Base-by-base conservation (phyloP, 352 stramenopile species). In the Globisporangium irregulare region DNA sequence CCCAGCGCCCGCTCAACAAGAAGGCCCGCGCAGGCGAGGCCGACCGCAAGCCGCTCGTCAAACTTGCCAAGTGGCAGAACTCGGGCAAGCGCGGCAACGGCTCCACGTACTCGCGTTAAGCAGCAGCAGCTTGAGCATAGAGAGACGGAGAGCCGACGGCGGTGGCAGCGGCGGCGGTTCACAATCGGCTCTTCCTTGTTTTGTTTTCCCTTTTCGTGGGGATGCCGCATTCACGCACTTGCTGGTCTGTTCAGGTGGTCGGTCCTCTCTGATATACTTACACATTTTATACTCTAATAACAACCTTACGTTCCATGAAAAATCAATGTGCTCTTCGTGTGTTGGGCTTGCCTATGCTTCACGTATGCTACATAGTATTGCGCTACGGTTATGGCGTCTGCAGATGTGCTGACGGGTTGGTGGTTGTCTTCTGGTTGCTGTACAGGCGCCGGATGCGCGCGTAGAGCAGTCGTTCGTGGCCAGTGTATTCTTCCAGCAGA, bases 41-140 rank as follows among this genome's bases (percentile, higher is more conserved):
- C 59, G 89, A 97, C 77, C 83, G 89, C 59, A 84, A 89, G 79
- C 74, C 87, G 58, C 70, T 81, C 55, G 81, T 89, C 56, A 97
- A 97, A 78, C 77, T 97, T 29, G 86, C 87, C 73, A 94, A 94
- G 77, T 95, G 88, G 87, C 86, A 93, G 72, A 94, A 94, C 77
- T 87, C 87, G 68, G 89, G 89, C 84, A 97, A 97, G 81, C 86
- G 86, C 75, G 82, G 84, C 73, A 82, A 85, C 63, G 89, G 89
- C 76, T 86, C 67, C 54, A 91, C 82, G 67, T 63, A 81, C 57
- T 94, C 82, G 66, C 87, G 89, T 90, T 97, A 94, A 80, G 71
- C 64, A 50, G 71, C 70, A 62, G 34, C 59, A 64, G 66, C 55
- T 25, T 69, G 56, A 59, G 68, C 55, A 68, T 73, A 73, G 67